Evolutionary conservation across 192 early-diverging fungal species (phyloP), one percentile per base, ranked within the genome.

Genomic region (Globomyces pollinis-pini): DNA sequence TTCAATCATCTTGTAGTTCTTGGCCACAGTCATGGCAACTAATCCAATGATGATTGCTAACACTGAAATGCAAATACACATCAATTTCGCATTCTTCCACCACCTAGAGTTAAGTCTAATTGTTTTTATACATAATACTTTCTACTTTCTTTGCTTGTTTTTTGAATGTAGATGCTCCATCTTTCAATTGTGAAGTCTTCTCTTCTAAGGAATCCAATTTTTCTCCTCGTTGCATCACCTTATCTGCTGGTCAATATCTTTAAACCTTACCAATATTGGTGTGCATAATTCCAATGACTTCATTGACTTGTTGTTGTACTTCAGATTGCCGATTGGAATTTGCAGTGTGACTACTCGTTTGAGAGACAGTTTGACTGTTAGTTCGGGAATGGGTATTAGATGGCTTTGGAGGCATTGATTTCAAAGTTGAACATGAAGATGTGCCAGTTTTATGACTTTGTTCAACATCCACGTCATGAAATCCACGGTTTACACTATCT

Each of bases 41-140:
- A 88, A 84, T 31, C 82, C 68, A 35, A 71, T 86, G 59, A 98
- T 85, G 57, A 94, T 90, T 57, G 94, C 76, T n/a, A n/a, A n/a
- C n/a, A n/a, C n/a, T n/a, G n/a, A n/a, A n/a, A n/a, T n/a, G n/a
- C n/a, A n/a, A n/a, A n/a, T n/a, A n/a, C n/a, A n/a, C 74, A 84
- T 93, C 75, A 91, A 83, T 75, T 91, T 98, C 77, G 93, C 80
- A 66, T 94, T 90, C 69, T 90, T 90, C 92, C 91, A 94, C 88
- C 90, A 92, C 71, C 66, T 67, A 15, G 0, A 21, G 13, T 44
- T n/a, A 35, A 9, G 23, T 11, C 38, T 16, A 36, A 67, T 64
- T 52, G n/a, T n/a, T n/a, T n/a, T n/a, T n/a, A n/a, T n/a, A 78
- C 91, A 95, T 95, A 60, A 85, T 83, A 64, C 84, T 84, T 61